Percentiles rank a stretch among this genome's conserved stretches.
Evolutionary conservation across 1,284 basidiomycete species (phyloP).

Genomic region (Cerrena zonata): DNA sequence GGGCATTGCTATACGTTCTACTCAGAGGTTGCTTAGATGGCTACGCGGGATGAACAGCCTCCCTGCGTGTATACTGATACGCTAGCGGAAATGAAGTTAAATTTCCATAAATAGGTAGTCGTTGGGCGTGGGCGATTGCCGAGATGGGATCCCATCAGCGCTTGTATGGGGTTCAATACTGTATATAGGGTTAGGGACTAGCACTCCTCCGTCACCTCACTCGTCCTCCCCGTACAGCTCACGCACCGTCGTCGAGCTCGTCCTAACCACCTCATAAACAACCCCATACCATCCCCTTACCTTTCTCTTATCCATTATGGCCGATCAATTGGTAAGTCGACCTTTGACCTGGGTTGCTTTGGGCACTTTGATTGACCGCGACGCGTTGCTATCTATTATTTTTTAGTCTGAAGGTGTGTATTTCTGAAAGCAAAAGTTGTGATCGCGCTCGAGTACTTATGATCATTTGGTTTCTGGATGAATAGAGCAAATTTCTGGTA

Average conservation of each 20-base stretch:
- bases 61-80: neutral
- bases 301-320: constrained; percentile 37
- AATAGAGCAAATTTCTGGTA: constrained; percentile 67
- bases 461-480: constrained; percentile 15
- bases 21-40: too few species aligned
- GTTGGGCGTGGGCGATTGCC: constrained; percentile 29
- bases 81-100: neutral
- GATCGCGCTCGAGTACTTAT: constrained; percentile 1
- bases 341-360: constrained; percentile 8
- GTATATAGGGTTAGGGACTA: neutral
- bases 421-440: constrained; percentile 15
- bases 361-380: neutral
- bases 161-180: constrained; percentile 7
- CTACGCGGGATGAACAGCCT: too few species aligned
- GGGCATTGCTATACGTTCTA: too few species aligned
- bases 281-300: constrained; percentile 6
- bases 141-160: constrained; percentile 15
- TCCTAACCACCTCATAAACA: constrained; percentile 12
- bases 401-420: constrained; percentile 61
- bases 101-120: too few species aligned
- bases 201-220: constrained; percentile 1
- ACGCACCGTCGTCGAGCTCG: constrained; percentile 15
- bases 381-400: constrained; percentile 1
- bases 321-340: constrained; percentile 66
- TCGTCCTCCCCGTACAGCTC: neutral